Percentiles rank a stretch among this genome's conserved stretches.
phyloP scores from a whole-genome alignment of 2,329 filamentous ascomycete species.

The Graphilbum ipis-grandicollis region DNA sequence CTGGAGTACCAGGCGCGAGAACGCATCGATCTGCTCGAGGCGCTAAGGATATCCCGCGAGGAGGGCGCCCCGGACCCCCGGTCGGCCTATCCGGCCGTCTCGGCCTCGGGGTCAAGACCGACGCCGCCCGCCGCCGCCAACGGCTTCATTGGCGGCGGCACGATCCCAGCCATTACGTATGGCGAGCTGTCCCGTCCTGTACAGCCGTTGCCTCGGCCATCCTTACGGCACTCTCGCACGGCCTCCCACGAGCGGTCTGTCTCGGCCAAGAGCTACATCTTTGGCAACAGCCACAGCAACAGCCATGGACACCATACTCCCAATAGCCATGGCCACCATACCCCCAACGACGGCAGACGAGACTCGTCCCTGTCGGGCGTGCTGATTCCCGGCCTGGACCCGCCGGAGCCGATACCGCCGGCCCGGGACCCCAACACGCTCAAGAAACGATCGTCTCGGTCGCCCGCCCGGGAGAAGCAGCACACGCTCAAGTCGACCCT shows the following conservation, averaged over 20 bases:
- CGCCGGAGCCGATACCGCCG: background rate
- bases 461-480: constrained; percentile 38
- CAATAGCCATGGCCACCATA: no score
- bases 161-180: constrained; percentile 66
- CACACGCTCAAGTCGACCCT: constrained; percentile 46
- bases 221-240: constrained; percentile 26
- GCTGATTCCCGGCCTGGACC: background rate
- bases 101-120: background rate
- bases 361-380: background rate
- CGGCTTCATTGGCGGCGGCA: constrained; percentile 64
- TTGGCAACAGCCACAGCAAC: background rate
- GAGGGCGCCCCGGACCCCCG: no score
- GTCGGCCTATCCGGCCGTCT: no score
- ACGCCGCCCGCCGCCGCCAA: constrained; percentile 10
- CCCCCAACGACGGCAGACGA: background rate
- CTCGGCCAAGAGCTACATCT: constrained; percentile 11
- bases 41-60: constrained; percentile 49
- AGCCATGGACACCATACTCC: constrained; percentile 2
- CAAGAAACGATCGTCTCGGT: constrained; percentile 15
- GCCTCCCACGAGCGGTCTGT: constrained; percentile 30
- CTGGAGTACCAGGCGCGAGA: constrained; percentile 89
- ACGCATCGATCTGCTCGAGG: constrained; percentile 72
- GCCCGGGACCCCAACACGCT: background rate
- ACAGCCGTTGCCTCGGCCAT: constrained; percentile 35
- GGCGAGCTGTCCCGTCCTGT: constrained; percentile 58